These are phyloP conservation scores for Eimeria tenella DNA, from an alignment of 169 alveolate species.

Conservation along the genomic window DNA sequence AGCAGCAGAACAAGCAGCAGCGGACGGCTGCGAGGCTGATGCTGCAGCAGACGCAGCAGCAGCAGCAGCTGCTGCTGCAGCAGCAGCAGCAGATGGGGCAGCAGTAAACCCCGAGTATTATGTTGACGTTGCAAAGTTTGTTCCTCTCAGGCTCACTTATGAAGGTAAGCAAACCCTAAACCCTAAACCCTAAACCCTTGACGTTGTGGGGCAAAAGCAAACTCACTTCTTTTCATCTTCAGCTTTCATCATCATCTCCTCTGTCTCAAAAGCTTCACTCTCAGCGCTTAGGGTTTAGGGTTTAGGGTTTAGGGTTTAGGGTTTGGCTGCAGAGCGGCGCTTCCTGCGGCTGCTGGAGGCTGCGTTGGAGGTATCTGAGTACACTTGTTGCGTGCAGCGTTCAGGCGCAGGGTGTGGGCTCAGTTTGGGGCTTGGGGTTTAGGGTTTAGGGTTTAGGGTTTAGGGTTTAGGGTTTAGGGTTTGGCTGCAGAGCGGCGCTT, in stretches of 20 bases:
- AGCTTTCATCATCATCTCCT: too few species aligned
- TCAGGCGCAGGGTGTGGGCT: too few species aligned
- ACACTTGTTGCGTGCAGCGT: too few species aligned
- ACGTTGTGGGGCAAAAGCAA: too few species aligned
- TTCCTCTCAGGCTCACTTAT: background rate
- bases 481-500: slow-evolving; percentile 85
- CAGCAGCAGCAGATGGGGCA: background rate
- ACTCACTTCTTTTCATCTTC: background rate
- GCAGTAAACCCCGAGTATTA: background rate
- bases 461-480: background rate
- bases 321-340: slow-evolving; percentile 83
- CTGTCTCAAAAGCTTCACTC: background rate
- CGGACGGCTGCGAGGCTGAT: background rate
- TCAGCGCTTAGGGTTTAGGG: background rate
- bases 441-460: background rate
- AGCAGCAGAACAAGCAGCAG: slow-evolving; percentile 21
- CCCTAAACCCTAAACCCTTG: background rate
- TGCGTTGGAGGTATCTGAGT: slow-evolving; percentile 91
- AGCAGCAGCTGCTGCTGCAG: background rate
- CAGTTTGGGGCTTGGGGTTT: background rate
- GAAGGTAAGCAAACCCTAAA: background rate
- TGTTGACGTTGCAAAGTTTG: background rate
- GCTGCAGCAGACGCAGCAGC: slow-evolving; percentile 4
- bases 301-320: background rate
- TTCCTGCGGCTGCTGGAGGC: slow-evolving; percentile 91